Conservation (phyloP, 768 basidiomycete genomes). For the Mycena galericulata region DNA sequence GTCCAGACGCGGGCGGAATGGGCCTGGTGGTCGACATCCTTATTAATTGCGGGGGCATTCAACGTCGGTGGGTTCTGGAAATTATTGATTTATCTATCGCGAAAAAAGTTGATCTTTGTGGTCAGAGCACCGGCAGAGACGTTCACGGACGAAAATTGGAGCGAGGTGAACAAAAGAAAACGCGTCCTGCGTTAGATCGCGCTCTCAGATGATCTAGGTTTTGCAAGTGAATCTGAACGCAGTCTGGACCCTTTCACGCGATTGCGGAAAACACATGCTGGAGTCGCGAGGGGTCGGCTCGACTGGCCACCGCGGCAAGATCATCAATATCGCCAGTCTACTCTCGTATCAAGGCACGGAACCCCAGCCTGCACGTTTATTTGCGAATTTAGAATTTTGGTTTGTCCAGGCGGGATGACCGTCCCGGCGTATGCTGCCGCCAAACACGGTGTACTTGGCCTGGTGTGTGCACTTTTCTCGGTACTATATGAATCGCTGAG, state of each 20-base stretch:
- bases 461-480: conserved; percentile 30
- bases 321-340: conserved; percentile 61
- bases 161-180: conserved; percentile 52
- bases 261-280: conserved; percentile 62
- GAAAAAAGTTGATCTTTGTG: neutral
- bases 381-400: neutral
- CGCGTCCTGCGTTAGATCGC: neutral
- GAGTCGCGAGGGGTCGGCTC: conserved; percentile 40
- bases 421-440: conserved; percentile 65
- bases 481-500: neutral
- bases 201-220: conserved; percentile 15
- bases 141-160: conserved; percentile 62
- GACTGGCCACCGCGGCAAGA: conserved; percentile 51
- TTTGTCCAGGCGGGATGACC: conserved; percentile 44
- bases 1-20: conserved; percentile 12
- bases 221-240: conserved; percentile 61
- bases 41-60: conserved; percentile 61
- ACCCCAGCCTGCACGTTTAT: neutral
- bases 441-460: conserved; percentile 55
- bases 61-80: conserved; percentile 38
- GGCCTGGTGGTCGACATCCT: conserved; percentile 54
- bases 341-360: conserved; percentile 45
- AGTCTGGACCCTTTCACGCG: conserved; percentile 57
- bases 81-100: too few relatives aligned
- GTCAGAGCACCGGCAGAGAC: conserved; percentile 46